Percentiles rank a stretch among this genome's conserved stretches.
Conservation (phyloP, 2,329 filamentous ascomycete genomes). For the Phaeosphaeria sp. region DNA sequence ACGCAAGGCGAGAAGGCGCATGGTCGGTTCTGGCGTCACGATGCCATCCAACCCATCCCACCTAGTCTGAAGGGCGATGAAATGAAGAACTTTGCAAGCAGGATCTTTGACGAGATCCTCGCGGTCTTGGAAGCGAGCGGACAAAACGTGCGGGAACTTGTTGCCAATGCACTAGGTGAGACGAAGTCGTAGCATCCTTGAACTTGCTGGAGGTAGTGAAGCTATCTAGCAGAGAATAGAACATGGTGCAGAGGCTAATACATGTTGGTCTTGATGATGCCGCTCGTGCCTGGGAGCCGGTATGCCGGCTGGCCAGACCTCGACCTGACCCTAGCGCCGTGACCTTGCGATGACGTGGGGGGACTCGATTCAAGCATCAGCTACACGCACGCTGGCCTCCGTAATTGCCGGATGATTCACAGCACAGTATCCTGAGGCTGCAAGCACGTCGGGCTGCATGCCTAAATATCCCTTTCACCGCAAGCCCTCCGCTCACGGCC, state of each 20-base stretch:
- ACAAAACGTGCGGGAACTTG: slow-evolving; percentile 15
- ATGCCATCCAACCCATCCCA: slow-evolving; percentile 38
- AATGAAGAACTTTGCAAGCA: slow-evolving; percentile 36
- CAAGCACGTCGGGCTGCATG: slow-evolving; percentile 35
- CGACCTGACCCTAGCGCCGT: not conserved
- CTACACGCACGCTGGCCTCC: slow-evolving; percentile 9
- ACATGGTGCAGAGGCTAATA: not conserved
- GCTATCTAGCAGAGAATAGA: not conserved
- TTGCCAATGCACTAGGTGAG: slow-evolving; percentile 13
- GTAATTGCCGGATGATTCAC: slow-evolving; percentile 10
- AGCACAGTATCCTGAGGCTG: slow-evolving; percentile 12
- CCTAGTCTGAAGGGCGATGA: slow-evolving; percentile 37
- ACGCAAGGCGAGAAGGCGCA: slow-evolving; percentile 42
- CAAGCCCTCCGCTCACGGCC: slow-evolving; percentile 38
- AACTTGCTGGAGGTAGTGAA: not conserved
- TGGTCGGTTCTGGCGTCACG: slow-evolving; percentile 46
- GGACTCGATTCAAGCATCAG: slow-evolving; percentile 12
- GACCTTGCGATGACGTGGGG: slow-evolving; percentile 23
- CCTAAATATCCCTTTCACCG: slow-evolving; percentile 40
- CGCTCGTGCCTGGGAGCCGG: slow-evolving; percentile 4
- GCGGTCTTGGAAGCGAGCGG: slow-evolving; percentile 40
- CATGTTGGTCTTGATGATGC: not conserved
- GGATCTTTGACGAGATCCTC: slow-evolving; percentile 45
- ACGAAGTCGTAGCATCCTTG: not conserved
- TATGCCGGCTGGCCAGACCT: not conserved